Evolutionary conservation across 768 basidiomycete species (phyloP), one percentile per base, ranked within the genome.

Genomic region (Boletus subparvulus): DNA sequence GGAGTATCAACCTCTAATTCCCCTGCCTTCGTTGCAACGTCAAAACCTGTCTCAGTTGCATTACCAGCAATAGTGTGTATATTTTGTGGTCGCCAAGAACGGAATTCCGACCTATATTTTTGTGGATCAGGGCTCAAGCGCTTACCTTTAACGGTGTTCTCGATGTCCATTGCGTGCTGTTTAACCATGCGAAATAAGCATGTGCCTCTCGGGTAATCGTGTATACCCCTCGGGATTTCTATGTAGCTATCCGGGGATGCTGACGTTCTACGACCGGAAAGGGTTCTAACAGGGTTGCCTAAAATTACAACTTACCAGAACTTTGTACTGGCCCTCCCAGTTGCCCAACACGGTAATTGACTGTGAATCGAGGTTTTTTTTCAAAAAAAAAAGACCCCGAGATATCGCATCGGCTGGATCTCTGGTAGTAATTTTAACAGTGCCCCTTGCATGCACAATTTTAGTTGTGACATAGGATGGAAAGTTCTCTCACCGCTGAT

Each of bases 21-120:
- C 52, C 51, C 50, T 60, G 47, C 49, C 65, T 69, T 65, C 68
- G 55, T 50, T 68, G 57, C 14, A 68, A 54, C 47, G 21, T 58
- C 65, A 53, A 59, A 50, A 59, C 41, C 52, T 65, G 65, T 65
- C 65, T 36, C 26, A 24, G 50, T 37, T 17, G 39, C 55, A 54
- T 41, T 45, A 33, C 52, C 42, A 53, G 40, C 35, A 43, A 52
- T 17, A 32, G 51, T 44, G 24, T 42, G 52, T 28, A 35, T 36
- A 52, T 36, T 35, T 52, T 42, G 21, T 8, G n/a, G 32, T 61
- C 19, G 12, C 54, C 48, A 58, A 54, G 55, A 50, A 52, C 39
- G 53, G 67, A 16, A 66, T 59, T 48, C 39, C 40, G 47, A 56
- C 51, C 35, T 49, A 54, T 53, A 41, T 49, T 43, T 62, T 50